A percentile compares a stretch with the other conserved stretches of the same genome.
Conservation (phyloP, 768 basidiomycete genomes). For the Boletus sp. region DNA sequence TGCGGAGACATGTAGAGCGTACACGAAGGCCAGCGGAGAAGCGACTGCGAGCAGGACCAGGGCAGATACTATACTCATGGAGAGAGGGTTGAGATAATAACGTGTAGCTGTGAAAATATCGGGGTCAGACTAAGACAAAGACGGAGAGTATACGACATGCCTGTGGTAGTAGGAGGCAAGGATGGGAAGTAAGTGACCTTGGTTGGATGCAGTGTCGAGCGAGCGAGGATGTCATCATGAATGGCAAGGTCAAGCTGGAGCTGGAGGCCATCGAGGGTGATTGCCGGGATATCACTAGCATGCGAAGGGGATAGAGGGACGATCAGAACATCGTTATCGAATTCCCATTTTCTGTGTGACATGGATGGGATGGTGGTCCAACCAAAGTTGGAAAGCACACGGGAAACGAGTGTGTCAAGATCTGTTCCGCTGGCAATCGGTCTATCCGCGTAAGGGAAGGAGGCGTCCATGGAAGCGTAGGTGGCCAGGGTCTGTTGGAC, state of each 20-base stretch:
- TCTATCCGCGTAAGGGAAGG: constrained; percentile 27
- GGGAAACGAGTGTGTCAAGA: constrained; percentile 45
- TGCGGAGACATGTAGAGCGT: constrained; percentile 12
- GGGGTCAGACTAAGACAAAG: neutral
- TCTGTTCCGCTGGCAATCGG: constrained; percentile 19
- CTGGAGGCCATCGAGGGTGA: constrained; percentile 20
- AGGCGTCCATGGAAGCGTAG: constrained; percentile 42
- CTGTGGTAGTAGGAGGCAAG: constrained; percentile 8
- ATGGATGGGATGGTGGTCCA: constrained; percentile 32
- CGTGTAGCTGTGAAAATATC: constrained; percentile 5
- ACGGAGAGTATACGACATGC: constrained; percentile 11
- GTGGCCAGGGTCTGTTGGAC: constrained; percentile 46
- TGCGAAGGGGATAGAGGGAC: constrained; percentile 13
- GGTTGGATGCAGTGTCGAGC: constrained; percentile 25
- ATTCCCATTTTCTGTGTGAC: constrained; percentile 26
- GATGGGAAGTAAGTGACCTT: constrained; percentile 28
- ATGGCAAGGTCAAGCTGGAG: constrained; percentile 28
- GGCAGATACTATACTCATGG: constrained; percentile 13
- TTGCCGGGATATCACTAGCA: neutral
- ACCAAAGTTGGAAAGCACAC: constrained; percentile 42
- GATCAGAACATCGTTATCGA: constrained; percentile 28
- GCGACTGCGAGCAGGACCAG: constrained; percentile 17
- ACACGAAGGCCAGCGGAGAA: constrained; percentile 18
- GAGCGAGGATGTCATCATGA: constrained; percentile 23
- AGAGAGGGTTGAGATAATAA: constrained; percentile 8